Conservation (phyloP, 257 asterid genomes). For the Lavandula angustifolia region DNA sequence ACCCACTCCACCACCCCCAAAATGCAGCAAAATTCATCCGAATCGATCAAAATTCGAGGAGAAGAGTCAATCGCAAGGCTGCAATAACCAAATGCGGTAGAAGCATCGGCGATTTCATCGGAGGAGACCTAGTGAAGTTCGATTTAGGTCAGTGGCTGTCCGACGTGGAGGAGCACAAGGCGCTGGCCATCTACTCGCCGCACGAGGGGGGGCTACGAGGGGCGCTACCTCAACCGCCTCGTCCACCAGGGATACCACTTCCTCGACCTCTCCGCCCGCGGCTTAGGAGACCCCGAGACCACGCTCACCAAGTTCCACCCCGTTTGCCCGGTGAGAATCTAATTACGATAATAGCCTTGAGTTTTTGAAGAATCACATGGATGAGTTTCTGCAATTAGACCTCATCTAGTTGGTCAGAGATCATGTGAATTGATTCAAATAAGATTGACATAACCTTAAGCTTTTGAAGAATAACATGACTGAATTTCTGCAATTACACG, state of each 20-base stretch:
- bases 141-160: slow-evolving; percentile 74
- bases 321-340: slow-evolving; percentile 72
- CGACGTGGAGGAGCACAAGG: slow-evolving; percentile 86
- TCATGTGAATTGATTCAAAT: too few relatives aligned
- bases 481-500: too few relatives aligned
- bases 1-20: slow-evolving; percentile 18
- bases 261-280: slow-evolving; percentile 80
- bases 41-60: slow-evolving; percentile 4
- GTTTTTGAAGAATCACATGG: too few relatives aligned
- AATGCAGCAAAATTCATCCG: background rate
- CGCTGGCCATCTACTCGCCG: slow-evolving; percentile 81
- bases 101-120: slow-evolving; percentile 65
- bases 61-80: slow-evolving; percentile 1
- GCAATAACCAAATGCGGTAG: slow-evolving; percentile 41
- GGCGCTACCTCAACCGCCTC: slow-evolving; percentile 72
- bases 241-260: slow-evolving; percentile 72
- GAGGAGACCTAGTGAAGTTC: slow-evolving; percentile 71
- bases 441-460: too few relatives aligned
- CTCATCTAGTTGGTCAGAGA: too few relatives aligned
- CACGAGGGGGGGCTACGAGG: slow-evolving; percentile 93
- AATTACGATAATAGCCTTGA: too few relatives aligned
- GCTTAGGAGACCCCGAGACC: slow-evolving; percentile 87
- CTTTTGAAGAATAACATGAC: too few relatives aligned
- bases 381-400: too few relatives aligned
- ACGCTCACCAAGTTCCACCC: slow-evolving; percentile 88